Percentiles rank a stretch among this genome's conserved stretches.
These are phyloP conservation scores for Diatrype stigma DNA, from an alignment of 2,329 filamentous ascomycete genomes.

Conservation along the genomic window DNA sequence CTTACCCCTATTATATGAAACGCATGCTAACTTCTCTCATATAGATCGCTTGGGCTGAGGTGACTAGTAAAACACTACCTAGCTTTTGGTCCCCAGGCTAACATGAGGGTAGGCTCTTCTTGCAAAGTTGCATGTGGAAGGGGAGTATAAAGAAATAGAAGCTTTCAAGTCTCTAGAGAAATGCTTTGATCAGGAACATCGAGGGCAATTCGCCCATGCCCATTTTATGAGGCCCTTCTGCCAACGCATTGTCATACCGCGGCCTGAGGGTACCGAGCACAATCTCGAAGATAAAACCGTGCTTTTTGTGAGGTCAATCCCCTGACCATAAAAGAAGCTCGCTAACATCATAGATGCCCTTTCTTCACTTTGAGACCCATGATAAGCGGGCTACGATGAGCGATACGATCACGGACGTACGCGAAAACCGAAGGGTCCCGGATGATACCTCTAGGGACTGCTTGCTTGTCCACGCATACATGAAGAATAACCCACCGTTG, in stretches of 20 bases:
- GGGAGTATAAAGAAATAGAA: constrained; percentile 57
- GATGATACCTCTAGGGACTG: constrained; percentile 32
- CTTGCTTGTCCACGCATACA: constrained; percentile 44
- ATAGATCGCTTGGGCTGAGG: constrained; percentile 59
- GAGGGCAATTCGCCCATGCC: constrained; percentile 53
- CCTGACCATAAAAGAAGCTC: constrained; percentile 10
- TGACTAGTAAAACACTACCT: constrained; percentile 11
- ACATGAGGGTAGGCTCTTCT: constrained; percentile 41
- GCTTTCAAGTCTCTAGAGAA: constrained; percentile 59
- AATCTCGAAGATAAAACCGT: constrained; percentile 30
- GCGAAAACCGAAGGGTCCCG: constrained; percentile 25
- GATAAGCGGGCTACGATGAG: constrained; percentile 52
- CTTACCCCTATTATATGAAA: constrained; percentile 26
- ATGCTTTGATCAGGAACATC: constrained; percentile 58
- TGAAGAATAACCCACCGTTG: constrained; percentile 33
- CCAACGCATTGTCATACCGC: constrained; percentile 41
- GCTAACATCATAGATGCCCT: constrained; percentile 52
- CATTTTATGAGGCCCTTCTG: constrained; percentile 60
- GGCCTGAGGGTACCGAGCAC: constrained; percentile 23
- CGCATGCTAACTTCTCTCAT: constrained; percentile 32
- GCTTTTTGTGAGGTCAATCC: constrained; percentile 28
- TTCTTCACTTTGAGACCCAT: constrained; percentile 61
- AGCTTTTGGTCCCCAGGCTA: constrained; percentile 24
- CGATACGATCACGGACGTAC: constrained; percentile 37
- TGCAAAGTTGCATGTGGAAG: constrained; percentile 62